Base-by-base conservation (phyloP, 805 yeast genomes). In the Hanseniaspora hatyaiensis region DNA sequence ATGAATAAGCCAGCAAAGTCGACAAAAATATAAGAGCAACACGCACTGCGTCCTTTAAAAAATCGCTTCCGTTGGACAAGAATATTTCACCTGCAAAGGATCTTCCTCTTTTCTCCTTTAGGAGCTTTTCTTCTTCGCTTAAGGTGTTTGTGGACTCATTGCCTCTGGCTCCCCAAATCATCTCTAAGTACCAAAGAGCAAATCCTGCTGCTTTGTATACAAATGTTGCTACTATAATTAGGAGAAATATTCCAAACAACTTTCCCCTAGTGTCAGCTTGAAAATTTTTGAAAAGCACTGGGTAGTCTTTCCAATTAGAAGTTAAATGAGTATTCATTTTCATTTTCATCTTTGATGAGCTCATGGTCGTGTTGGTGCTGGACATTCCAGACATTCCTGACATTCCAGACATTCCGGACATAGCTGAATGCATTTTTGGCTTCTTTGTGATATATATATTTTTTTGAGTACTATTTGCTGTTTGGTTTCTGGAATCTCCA, bases 181-280 rank as follows among this genome's bases (percentile, higher is more conserved):
- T 81, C 57, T 82, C 89, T 50, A 82, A 57, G 57, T 80, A 82
- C 55, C 78, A 72, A 50, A 76, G 70, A 18, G 72, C 52, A 58
- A 80, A 81, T 37, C 73, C 71, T 6, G 78, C 47, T 2, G 82
- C 80, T 57, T 82, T 73, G 51, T 78, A 69, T 31, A 71, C 65
- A 56, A 82, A 73, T 0, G 79, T 78, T 2, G 74, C 64, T 23
- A 72, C 73, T 57, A 82, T 74, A 19, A 82, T 58, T 12, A 78
- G 64, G 30, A 77, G 64, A 57, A 82, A 82, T 13, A 82, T 80
- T 20, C 89, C 94, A 60, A 82, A 82, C 0, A 84, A 87, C 45
- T 72, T 71, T 8, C 71, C 86, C 22, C 73, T 73, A 34, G 63
- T 65, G 2, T 65, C 54, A 2, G 89, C 89, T 11, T 57, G 56